Evolutionary conservation across 805 yeast species (phyloP), one percentile per base, ranked within the genome.

Genomic region (Myxozyma melibiosi): DNA sequence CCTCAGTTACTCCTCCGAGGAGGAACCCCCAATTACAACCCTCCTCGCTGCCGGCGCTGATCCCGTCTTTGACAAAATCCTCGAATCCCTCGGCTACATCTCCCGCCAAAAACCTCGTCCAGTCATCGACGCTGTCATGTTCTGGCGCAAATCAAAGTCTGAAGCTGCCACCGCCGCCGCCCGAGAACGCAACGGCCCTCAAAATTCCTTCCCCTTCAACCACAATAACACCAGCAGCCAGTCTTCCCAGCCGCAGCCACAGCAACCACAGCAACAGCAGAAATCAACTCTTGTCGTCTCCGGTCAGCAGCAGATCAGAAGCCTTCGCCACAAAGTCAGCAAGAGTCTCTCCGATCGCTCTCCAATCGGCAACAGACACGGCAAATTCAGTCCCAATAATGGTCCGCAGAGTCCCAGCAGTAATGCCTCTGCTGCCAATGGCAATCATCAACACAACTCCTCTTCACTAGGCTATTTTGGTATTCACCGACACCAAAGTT

Each of bases 51-150:
- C 86, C 67, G 97, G 97, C 1, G 84, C 82, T 1, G 98, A 94
- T 67, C 84, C 87, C 0, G 82, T 80, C 20, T 92, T 94, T 69
- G 99, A 94, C 71, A 83, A 87, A 66, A 88, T 90, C 51, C 82
- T 95, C 20, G 83, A 83, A 14, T 87, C 97, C 0, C 74, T 94
- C 53, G 99, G 99, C 7, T 88, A 88, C 69, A 88, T 94, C 37
- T 95, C 99, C 1, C 80, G 90, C 55, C 79, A 85, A 25, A 88
- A 90, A 64, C 97, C 98, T 0, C 91, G 90, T 68, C 96, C 97
- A 0, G 97, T 94, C 1, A 90, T 95, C 33, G 99, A 94, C 71
- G 90, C 96, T 5, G 96, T 94, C 58, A 91, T 94, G 98, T 91
- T 88, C 69, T 94, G 99, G 99, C 80, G 98, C 58, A 89, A 92